phyloP scores from a whole-genome alignment of 352 stramenopile genomes.

The Pythium utonaiense region DNA sequence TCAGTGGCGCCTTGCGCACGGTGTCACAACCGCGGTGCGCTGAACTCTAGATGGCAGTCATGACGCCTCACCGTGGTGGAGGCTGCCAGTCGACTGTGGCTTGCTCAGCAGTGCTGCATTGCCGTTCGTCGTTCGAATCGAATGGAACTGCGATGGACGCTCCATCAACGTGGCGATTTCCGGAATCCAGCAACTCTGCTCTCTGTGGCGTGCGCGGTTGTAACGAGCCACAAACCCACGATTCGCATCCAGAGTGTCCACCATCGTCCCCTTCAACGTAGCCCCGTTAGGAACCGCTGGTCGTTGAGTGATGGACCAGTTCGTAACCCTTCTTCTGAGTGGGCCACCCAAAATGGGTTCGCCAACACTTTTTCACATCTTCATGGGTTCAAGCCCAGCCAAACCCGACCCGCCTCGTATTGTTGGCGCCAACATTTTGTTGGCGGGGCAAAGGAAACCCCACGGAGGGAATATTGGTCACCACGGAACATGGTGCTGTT shows the following conservation, averaged over 20 bases:
- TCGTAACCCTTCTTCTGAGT: too few relatives aligned
- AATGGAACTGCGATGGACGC: neutral
- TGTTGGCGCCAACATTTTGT: slow-evolving; percentile 12
- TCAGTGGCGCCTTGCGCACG: neutral
- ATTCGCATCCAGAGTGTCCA: neutral
- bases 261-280: neutral
- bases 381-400: neutral
- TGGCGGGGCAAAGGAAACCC: neutral
- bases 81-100: neutral
- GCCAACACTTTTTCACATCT: neutral
- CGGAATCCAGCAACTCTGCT: neutral
- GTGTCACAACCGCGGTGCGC: neutral
- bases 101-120: neutral
- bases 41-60: neutral
- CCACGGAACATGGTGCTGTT: slow-evolving; percentile 24
- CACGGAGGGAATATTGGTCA: neutral
- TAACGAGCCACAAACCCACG: neutral
- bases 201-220: neutral
- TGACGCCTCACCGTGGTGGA: neutral
- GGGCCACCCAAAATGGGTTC: neutral
- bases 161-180: neutral
- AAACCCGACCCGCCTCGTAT: neutral
- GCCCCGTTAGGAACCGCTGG: neutral
- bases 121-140: neutral
- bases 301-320: too few relatives aligned